Percentiles rank a stretch among this genome's conserved stretches.
These are phyloP conservation scores for Calonectria hongkongensis DNA, from an alignment of 2,329 filamentous ascomycete genomes.

Conservation along the genomic window DNA sequence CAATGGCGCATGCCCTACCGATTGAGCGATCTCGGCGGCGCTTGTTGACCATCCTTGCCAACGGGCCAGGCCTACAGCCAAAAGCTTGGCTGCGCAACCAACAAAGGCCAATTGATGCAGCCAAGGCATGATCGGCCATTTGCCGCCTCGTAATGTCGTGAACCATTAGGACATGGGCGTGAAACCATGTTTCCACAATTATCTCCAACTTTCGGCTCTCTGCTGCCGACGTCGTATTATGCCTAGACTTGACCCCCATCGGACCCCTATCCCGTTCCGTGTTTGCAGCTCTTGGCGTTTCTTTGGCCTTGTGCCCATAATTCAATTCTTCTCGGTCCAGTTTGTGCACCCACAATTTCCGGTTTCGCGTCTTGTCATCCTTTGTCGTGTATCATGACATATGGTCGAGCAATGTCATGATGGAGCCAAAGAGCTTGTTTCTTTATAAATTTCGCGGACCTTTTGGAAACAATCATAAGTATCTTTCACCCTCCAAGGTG, in stretches of 20 bases:
- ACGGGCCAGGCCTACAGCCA: neutral
- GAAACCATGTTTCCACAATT: constrained; percentile 2
- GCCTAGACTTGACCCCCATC: neutral
- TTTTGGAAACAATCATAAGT: too few relatives aligned
- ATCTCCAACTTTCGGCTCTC: neutral
- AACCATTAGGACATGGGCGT: neutral
- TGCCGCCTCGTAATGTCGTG: neutral
- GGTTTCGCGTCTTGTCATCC: too few relatives aligned
- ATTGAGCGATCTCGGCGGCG: constrained; percentile 2
- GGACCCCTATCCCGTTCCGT: neutral
- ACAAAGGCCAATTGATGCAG: neutral
- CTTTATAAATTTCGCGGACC: too few relatives aligned
- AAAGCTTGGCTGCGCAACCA: neutral
- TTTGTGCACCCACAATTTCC: too few relatives aligned
- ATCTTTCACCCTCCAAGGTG: too few relatives aligned
- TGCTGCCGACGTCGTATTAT: constrained; percentile 20
- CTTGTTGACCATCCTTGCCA: neutral
- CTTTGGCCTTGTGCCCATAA: neutral
- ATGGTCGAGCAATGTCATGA: too few relatives aligned
- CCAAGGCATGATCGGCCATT: neutral
- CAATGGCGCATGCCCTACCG: neutral
- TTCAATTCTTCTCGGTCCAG: neutral
- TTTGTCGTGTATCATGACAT: too few relatives aligned
- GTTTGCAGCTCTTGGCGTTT: neutral
- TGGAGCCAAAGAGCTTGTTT: too few relatives aligned